Evolutionary conservation across 345 rosid species (phyloP).

Genomic region (Mallotus nudiflorus): DNA sequence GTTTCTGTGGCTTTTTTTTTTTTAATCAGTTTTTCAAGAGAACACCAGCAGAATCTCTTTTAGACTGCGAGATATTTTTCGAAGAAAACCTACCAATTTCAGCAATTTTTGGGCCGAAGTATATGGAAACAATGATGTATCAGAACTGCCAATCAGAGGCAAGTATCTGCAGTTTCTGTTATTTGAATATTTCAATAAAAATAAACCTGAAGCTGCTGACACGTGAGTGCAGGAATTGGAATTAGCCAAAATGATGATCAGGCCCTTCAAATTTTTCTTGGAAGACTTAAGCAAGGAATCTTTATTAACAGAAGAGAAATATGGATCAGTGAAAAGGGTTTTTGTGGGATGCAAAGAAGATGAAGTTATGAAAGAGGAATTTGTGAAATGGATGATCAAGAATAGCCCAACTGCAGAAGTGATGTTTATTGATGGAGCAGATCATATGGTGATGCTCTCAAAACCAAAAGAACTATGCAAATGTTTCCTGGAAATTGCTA

Average conservation of each 20-base stretch:
- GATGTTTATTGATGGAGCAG: slow-evolving; percentile 24
- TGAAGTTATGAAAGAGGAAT: slow-evolving; percentile 15
- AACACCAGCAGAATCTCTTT: not conserved
- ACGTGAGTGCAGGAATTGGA: slow-evolving; percentile 36
- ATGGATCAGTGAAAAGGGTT: slow-evolving; percentile 24
- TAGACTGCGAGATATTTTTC: slow-evolving; percentile 18
- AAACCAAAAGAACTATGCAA: slow-evolving; percentile 31
- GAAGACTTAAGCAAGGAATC: slow-evolving; percentile 22
- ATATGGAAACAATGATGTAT: slow-evolving; percentile 8
- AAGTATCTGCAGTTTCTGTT: too few relatives aligned
- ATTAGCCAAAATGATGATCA: slow-evolving; percentile 27
- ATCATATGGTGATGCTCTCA: slow-evolving; percentile 48
- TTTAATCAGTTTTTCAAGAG: slow-evolving; percentile 23
- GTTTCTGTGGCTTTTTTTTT: too few relatives aligned
- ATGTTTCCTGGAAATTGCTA: not conserved
- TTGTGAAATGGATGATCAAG: slow-evolving; percentile 27
- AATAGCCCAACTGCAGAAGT: slow-evolving; percentile 18
- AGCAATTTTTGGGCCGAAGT: slow-evolving; percentile 21
- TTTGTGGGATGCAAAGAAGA: slow-evolving; percentile 27
- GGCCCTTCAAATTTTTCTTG: slow-evolving; percentile 21
- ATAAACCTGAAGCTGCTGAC: too few relatives aligned
- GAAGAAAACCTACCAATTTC: slow-evolving; percentile 24
- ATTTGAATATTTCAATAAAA: too few relatives aligned
- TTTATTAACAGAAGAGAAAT: slow-evolving; percentile 6
- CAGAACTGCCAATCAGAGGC: slow-evolving; percentile 7